Percentiles rank a stretch among this genome's conserved stretches.
These are phyloP conservation scores for Bryum argenteum DNA, from an alignment of 225 moss, liverwort and hornwort genomes.

Conservation along the genomic window DNA sequence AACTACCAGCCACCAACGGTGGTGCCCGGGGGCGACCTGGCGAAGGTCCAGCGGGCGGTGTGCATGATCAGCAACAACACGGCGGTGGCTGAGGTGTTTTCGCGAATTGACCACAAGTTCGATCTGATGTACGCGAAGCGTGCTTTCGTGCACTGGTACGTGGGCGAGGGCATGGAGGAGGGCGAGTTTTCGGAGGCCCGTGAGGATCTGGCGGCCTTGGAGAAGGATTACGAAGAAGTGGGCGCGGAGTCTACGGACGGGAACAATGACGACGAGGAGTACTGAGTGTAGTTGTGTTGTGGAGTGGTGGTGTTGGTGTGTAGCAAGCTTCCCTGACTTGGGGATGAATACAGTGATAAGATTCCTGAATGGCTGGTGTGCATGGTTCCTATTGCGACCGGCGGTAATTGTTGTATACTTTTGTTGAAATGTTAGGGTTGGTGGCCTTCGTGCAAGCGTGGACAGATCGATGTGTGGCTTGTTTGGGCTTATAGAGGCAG, in stretches of 20 bases:
- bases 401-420: conserved; percentile 44
- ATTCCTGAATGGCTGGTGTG: conserved; percentile 28
- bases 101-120: conserved; percentile 47
- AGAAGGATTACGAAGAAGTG: conserved; percentile 50
- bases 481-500: conserved; percentile 17
- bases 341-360: conserved; percentile 38
- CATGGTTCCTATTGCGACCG: conserved; percentile 23
- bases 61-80: conserved; percentile 63
- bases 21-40: conserved; percentile 55
- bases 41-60: conserved; percentile 57
- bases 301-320: conserved; percentile 21
- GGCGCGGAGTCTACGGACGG: conserved; percentile 40
- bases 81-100: conserved; percentile 54
- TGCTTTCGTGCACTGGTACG: conserved; percentile 60
- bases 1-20: conserved; percentile 53
- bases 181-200: conserved; percentile 51
- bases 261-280: conserved; percentile 42
- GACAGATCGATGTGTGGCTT: conserved; percentile 1
- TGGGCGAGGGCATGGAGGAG: conserved; percentile 54
- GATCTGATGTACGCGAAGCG: conserved; percentile 39
- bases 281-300: conserved; percentile 9
- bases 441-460: conserved; percentile 21
- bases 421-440: conserved; percentile 29
- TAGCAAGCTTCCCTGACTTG: conserved; percentile 36
- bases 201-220: conserved; percentile 35